phyloP scores from a whole-genome alignment of 352 stramenopile species.

The Pythium guiyangense region DNA sequence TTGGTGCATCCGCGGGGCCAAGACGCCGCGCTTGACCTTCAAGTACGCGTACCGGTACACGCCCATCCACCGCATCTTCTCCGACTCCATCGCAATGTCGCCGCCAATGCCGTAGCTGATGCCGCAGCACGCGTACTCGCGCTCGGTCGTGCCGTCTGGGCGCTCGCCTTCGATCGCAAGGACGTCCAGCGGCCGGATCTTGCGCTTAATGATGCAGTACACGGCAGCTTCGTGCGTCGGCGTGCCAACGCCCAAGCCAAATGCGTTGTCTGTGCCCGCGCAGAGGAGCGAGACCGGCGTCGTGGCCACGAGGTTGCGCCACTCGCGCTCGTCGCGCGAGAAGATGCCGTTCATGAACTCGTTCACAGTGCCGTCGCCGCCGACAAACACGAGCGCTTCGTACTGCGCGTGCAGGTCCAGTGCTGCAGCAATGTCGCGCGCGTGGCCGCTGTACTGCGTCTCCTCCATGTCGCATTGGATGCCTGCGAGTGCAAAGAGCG shows the following conservation, averaged over 20 bases:
- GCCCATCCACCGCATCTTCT: slow-evolving; percentile 60
- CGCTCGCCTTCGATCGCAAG: slow-evolving; percentile 48
- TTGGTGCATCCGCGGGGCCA: slow-evolving; percentile 44
- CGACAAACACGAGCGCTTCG: slow-evolving; percentile 75
- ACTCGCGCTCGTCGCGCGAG: slow-evolving; percentile 58
- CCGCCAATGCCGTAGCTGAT: slow-evolving; percentile 69
- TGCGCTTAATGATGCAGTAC: slow-evolving; percentile 80
- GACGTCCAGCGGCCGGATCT: slow-evolving; percentile 74
- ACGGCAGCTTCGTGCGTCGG: slow-evolving; percentile 58
- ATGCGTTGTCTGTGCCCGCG: slow-evolving; percentile 75
- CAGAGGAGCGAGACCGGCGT: slow-evolving; percentile 67
- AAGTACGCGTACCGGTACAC: slow-evolving; percentile 72
- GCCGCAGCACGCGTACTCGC: slow-evolving; percentile 73
- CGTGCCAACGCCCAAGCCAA: slow-evolving; percentile 64
- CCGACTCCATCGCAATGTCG: slow-evolving; percentile 73
- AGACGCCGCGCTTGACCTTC: slow-evolving; percentile 60
- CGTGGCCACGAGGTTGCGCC: slow-evolving; percentile 66
- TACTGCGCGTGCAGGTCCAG: slow-evolving; percentile 59
- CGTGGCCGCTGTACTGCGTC: slow-evolving; percentile 67
- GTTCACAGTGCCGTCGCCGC: slow-evolving; percentile 75
- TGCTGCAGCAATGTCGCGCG: slow-evolving; percentile 58
- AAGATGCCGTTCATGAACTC: slow-evolving; percentile 86
- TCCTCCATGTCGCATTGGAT: slow-evolving; percentile 78
- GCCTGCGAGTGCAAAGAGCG: slow-evolving; percentile 51
- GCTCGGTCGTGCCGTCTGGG: slow-evolving; percentile 37